phyloP scores from a whole-genome alignment of 2,329 filamentous ascomycete genomes.

The Sarocladiaceae sp. region DNA sequence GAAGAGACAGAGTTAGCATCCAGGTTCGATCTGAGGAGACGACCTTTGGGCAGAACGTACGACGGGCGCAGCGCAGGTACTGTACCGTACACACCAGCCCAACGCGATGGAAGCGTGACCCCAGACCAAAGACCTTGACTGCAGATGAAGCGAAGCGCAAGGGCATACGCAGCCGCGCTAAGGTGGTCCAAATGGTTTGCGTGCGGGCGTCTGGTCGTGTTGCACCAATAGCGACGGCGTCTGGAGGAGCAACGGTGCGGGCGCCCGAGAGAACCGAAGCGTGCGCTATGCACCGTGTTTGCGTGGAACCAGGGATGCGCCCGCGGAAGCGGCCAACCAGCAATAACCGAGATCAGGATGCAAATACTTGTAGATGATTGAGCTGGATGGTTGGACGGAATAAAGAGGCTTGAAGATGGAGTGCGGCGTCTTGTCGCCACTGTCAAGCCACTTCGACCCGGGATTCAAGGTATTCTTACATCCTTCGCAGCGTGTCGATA shows the following conservation, averaged over 20 bases:
- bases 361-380: too few species aligned
- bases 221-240: conserved; percentile 2
- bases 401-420: too few species aligned
- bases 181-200: not conserved
- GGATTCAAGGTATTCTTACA: too few species aligned
- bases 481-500: too few species aligned
- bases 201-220: conserved; percentile 2
- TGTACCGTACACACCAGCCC: not conserved
- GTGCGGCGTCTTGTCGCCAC: too few species aligned
- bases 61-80: conserved; percentile 1
- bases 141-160: conserved; percentile 2
- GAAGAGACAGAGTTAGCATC: not conserved
- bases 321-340: not conserved
- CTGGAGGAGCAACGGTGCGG: conserved; percentile 5
- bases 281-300: not conserved
- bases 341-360: not conserved
- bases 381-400: too few species aligned
- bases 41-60: not conserved
- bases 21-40: not conserved
- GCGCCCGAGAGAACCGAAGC: not conserved
- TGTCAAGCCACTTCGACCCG: too few species aligned
- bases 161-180: conserved; percentile 4
- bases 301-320: not conserved
- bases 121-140: not conserved
- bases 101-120: not conserved